Evolutionary conservation across 768 basidiomycete genomes (phyloP).

Genomic region (Rhodotorula paludigena): DNA sequence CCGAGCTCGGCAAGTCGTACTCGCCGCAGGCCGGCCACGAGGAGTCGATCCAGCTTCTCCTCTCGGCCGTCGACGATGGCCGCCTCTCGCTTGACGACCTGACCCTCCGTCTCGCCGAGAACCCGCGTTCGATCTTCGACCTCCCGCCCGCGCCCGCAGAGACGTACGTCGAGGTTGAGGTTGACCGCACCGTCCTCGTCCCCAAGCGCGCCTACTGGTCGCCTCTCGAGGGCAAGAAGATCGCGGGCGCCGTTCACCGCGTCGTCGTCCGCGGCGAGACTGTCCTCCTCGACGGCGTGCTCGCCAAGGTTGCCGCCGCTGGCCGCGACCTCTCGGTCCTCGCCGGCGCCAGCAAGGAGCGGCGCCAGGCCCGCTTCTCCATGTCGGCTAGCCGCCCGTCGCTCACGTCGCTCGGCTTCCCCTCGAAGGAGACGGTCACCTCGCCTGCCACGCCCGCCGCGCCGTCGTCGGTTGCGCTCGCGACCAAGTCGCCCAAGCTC

Average conservation of each 20-base stretch:
- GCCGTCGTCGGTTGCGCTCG: conserved; percentile 44
- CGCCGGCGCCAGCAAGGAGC: conserved; percentile 32
- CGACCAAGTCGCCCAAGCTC: conserved; percentile 43
- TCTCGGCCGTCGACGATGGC: conserved; percentile 76
- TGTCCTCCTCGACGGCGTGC: conserved; percentile 79
- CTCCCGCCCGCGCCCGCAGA: conserved; percentile 66
- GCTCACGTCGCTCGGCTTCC: conserved; percentile 39
- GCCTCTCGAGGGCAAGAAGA: conserved; percentile 60
- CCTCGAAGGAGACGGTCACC: conserved; percentile 21
- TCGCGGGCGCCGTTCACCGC: conserved; percentile 76
- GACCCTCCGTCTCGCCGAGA: conserved; percentile 76
- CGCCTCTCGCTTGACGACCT: conserved; percentile 78
- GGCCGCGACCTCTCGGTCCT: conserved; percentile 47
- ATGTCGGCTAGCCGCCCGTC: conserved; percentile 43
- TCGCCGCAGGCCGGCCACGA: conserved; percentile 73
- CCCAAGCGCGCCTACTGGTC: conserved; percentile 62
- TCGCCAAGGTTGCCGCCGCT: conserved; percentile 48
- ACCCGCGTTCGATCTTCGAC: conserved; percentile 85
- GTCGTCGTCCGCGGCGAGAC: conserved; percentile 87
- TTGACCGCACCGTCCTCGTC: conserved; percentile 68
- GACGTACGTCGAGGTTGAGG: conserved; percentile 86
- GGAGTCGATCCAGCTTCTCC: conserved; percentile 78
- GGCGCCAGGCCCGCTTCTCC: conserved; percentile 47
- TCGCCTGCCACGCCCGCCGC: conserved; percentile 39
- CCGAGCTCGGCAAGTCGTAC: conserved; percentile 58